Base-by-base conservation (phyloP, 345 rosid genomes). In the Toxicodendron radicans region DNA sequence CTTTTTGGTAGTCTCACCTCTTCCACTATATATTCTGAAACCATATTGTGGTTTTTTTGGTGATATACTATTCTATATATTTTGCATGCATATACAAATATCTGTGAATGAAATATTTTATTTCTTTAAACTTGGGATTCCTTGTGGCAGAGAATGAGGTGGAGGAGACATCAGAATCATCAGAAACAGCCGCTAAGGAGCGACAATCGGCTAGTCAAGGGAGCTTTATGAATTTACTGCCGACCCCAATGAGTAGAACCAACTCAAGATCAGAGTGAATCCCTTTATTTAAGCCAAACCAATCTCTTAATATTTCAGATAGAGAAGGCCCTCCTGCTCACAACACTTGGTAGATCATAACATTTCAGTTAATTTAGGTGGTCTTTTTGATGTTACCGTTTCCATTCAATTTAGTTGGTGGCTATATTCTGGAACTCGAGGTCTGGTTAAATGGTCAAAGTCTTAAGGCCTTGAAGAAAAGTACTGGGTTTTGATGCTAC, bases 1-100 rank as follows among this genome's bases (percentile, higher is more conserved):
- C 90, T 93, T 35, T 93, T 93, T 66, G 98, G 98, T 93, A 85
- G 7, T 75, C 56, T 35, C 11, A 7, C 43, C 12, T 21, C 20
- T 60, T 59, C 59, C 58, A 2, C 32, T 32, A 62, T 18, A 53
- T 56, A 57, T 73, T 17, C 53, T 41, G 11, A 16, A 20, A 51
- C n/a, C 53, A 3, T 71, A 7, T 27, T 23, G 11, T 52, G 30
- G 32, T 9, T 27, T 52, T 58, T 71, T 3, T 43, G 10, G 1
- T 65, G 13, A 7, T 69, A 54, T 49, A 58, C 56, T 45, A 1
- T 32, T n/a, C 10, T 11, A 12, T 38, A 4, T 21, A 3, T 5
- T 11, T 14, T 18, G 12, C 48, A 20, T 67, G 35, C 70, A 32
- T 69, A 20, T 14, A 27, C 72, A 70, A 66, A 45, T 30, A 32